Conservation (phyloP, 2,329 filamentous ascomycete genomes). For the Aspergillus floridensis region DNA sequence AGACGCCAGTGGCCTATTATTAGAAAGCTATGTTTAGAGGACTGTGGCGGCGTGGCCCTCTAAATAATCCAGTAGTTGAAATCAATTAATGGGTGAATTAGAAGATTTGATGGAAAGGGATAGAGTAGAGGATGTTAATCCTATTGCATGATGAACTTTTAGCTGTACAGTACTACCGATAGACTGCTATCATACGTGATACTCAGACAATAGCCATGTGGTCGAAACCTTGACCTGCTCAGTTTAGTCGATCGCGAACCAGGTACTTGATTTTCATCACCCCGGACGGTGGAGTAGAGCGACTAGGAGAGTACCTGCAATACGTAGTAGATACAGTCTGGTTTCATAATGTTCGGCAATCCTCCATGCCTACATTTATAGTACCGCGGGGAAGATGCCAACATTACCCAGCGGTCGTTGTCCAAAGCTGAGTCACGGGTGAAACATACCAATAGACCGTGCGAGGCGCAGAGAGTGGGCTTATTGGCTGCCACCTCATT, state of each 20-base stretch:
- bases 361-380: neutral
- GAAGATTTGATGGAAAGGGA: too few species aligned
- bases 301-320: neutral
- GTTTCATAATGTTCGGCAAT: neutral
- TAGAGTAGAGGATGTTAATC: too few species aligned
- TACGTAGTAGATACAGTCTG: neutral
- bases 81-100: too few species aligned
- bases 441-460: slow-evolving; percentile 25
- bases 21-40: slow-evolving; percentile 9
- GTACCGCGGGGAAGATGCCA: neutral
- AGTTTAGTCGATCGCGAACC: neutral
- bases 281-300: neutral
- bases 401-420: neutral
- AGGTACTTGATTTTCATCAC: neutral
- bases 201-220: slow-evolving; percentile 1
- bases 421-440: slow-evolving; percentile 17
- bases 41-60: neutral
- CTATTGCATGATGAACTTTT: neutral
- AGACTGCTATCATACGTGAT: neutral
- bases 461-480: slow-evolving; percentile 21
- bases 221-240: neutral
- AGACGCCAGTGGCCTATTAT: neutral
- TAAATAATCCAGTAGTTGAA: neutral
- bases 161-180: too few species aligned
- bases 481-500: slow-evolving; percentile 24